These are phyloP conservation scores for Trichosporon sp. DNA, from an alignment of 1,284 basidiomycete species.

Conservation along the genomic window DNA sequence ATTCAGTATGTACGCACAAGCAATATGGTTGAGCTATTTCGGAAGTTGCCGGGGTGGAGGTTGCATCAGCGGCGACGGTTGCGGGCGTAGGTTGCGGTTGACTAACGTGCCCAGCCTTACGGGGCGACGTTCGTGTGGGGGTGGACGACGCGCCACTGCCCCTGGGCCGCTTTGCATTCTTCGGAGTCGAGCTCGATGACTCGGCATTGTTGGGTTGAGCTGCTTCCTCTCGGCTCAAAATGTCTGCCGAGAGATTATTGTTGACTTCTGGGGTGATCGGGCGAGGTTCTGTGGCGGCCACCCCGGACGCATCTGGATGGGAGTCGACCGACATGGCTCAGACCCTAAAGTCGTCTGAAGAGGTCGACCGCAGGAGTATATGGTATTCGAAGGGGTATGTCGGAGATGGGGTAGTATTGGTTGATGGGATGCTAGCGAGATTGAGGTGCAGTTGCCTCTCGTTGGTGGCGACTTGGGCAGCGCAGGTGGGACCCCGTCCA, in stretches of 20 bases:
- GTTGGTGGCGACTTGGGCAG: not conserved
- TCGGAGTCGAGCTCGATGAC: not conserved
- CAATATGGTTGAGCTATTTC: constrained; percentile 13
- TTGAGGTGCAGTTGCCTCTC: not conserved
- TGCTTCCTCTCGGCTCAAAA: not conserved
- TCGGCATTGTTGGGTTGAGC: not conserved
- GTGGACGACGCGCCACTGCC: not conserved
- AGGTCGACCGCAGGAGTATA: not conserved
- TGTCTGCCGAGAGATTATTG: not conserved
- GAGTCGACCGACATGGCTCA: not conserved
- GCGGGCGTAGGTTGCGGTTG: not conserved
- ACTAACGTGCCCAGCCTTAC: not conserved
- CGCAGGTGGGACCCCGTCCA: not conserved
- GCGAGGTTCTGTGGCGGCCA: not conserved
- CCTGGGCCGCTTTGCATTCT: not conserved
- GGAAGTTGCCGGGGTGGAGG: not conserved
- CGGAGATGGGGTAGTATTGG: not conserved
- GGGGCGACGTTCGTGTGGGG: not conserved
- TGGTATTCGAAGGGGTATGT: not conserved
- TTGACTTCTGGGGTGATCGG: not conserved
- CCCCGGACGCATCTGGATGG: not conserved
- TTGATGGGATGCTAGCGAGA: not conserved
- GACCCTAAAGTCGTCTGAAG: not conserved
- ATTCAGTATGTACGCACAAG: constrained; percentile 6
- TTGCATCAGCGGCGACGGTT: not conserved